Evolutionary conservation across 176 grass and related monocot genomes (phyloP).

Genomic region (Zizania latifolia): DNA sequence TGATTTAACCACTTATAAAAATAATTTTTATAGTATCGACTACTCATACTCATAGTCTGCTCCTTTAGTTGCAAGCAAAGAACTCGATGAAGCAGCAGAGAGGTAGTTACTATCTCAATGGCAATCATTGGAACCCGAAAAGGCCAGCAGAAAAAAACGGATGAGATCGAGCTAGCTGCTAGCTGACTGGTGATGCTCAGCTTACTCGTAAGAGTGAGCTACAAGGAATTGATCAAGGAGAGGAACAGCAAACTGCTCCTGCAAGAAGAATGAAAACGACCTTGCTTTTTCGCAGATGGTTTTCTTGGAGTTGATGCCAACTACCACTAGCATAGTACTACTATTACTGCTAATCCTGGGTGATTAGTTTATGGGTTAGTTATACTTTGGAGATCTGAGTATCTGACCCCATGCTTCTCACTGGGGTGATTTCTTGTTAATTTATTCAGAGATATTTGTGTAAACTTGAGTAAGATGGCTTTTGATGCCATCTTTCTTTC

Average conservation of each 20-base stretch:
- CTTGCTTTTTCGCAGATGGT: conserved; percentile 9
- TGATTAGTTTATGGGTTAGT: conserved; percentile 16
- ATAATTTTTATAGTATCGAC: no score
- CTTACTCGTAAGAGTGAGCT: conserved; percentile 29
- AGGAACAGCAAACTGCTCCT: not conserved
- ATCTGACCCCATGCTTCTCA: not conserved
- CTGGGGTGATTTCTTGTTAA: not conserved
- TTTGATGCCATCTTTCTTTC: not conserved
- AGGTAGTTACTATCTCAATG: conserved; percentile 1
- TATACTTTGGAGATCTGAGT: conserved; percentile 17
- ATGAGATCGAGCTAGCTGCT: not conserved
- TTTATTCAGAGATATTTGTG: not conserved
- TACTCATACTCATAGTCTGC: conserved; percentile 4
- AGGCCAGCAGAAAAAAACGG: conserved; percentile 30
- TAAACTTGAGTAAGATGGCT: not conserved
- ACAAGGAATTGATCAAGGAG: conserved; percentile 29
- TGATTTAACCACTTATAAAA: no score
- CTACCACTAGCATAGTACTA: no score
- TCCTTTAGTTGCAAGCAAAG: conserved; percentile 58
- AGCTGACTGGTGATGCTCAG: not conserved
- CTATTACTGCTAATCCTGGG: no score
- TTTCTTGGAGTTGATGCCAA: conserved; percentile 39
- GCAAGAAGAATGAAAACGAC: not conserved
- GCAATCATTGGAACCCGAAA: conserved; percentile 51
- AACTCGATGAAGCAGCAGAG: not conserved